Evolutionary conservation across 2,329 filamentous ascomycete genomes (phyloP).

Genomic region (Cytospora piceicola): DNA sequence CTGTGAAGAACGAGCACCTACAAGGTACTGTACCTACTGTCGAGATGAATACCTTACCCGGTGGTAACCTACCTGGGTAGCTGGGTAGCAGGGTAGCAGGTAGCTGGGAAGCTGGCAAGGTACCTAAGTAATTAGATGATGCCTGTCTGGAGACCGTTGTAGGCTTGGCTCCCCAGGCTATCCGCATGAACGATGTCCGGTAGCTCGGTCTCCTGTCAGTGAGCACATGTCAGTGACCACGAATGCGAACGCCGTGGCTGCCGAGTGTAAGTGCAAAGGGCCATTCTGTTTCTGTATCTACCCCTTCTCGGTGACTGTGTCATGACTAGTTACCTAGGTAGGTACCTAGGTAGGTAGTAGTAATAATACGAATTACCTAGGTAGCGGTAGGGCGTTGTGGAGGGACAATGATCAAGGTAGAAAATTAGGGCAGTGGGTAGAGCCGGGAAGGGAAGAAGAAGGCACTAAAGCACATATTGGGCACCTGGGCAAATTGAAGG

Average conservation of each 20-base stretch:
- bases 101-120: too few species aligned
- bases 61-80: too few species aligned
- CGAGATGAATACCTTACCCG: not conserved
- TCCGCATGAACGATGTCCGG: not conserved
- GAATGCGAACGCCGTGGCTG: not conserved
- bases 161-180: not conserved
- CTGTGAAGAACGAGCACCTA: not conserved
- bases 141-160: not conserved
- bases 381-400: not conserved
- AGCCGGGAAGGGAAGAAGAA: too few species aligned
- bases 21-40: conserved; percentile 5
- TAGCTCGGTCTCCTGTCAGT: not conserved
- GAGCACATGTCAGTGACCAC: too few species aligned
- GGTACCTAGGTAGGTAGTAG: not conserved
- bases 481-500: too few species aligned
- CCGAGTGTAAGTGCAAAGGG: not conserved
- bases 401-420: not conserved
- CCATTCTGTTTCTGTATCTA: not conserved
- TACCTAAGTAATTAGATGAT: not conserved
- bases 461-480: too few species aligned
- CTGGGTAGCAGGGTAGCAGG: too few species aligned
- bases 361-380: not conserved
- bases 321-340: not conserved
- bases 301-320: not conserved
- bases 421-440: not conserved